These are phyloP conservation scores for Pleurozium schreberi DNA, from an alignment of 225 moss, liverwort and hornwort species.

Conservation along the genomic window DNA sequence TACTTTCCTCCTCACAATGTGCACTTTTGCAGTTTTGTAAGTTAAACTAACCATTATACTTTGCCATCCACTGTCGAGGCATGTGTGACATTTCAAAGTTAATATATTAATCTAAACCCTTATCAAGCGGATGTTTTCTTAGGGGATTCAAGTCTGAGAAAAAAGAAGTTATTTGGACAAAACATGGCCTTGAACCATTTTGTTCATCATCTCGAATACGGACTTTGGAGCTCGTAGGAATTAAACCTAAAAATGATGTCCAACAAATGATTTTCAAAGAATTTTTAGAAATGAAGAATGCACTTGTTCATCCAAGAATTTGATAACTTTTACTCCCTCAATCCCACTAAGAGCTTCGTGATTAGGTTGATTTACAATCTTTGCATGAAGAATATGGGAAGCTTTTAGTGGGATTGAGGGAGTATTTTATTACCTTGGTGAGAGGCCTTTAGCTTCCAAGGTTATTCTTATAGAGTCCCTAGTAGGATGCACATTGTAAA, in stretches of 20 bases:
- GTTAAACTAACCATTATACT: neutral
- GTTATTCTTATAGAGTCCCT: neutral
- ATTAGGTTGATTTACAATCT: too few species aligned
- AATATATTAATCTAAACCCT: neutral
- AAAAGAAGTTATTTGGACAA: neutral
- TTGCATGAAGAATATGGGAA: too few species aligned
- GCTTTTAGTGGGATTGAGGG: too few species aligned
- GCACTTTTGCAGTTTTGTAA: neutral
- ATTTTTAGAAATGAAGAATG: neutral
- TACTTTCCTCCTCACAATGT: neutral
- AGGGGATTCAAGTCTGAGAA: rapidly evolving
- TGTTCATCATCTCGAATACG: rapidly evolving
- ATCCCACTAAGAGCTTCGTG: too few species aligned
- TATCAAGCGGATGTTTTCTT: too few species aligned
- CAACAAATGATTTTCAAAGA: neutral
- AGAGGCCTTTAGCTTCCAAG: neutral
- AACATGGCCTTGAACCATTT: neutral
- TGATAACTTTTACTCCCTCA: rapidly evolving
- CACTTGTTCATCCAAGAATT: neutral
- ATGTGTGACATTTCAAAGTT: neutral
- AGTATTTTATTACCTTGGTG: too few species aligned
- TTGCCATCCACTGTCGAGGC: neutral
- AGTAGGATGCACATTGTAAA: neutral
- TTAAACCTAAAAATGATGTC: too few species aligned
- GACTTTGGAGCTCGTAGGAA: neutral